phyloP scores from a whole-genome alignment of 2,329 filamentous ascomycete genomes.

The Xylaria digitata region DNA sequence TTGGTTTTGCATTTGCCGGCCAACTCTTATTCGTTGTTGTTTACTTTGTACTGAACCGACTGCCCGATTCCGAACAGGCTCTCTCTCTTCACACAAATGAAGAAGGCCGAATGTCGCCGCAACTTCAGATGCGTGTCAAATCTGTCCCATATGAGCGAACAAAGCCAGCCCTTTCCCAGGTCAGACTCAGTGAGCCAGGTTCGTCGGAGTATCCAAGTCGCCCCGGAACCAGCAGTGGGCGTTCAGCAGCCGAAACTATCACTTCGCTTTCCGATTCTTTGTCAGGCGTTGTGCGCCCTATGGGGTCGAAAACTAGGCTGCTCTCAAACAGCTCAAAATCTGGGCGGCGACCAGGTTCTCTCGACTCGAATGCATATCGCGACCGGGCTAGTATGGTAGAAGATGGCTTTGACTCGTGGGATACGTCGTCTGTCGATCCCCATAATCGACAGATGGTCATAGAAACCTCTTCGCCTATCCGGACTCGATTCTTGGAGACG shows the following conservation, averaged over 20 bases:
- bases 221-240: slow-evolving; percentile 58
- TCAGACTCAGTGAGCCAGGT: slow-evolving; percentile 49
- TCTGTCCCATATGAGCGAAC: slow-evolving; percentile 61
- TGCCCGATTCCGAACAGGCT: slow-evolving; percentile 46
- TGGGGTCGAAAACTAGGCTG: slow-evolving; percentile 67
- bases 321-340: slow-evolving; percentile 57
- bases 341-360: slow-evolving; percentile 58
- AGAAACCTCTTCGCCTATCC: slow-evolving; percentile 59
- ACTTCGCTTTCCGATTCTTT: slow-evolving; percentile 62
- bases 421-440: slow-evolving; percentile 74
- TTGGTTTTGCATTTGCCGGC: slow-evolving; percentile 58
- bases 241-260: slow-evolving; percentile 59
- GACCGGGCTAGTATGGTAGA: slow-evolving; percentile 55
- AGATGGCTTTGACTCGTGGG: slow-evolving; percentile 81
- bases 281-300: slow-evolving; percentile 63
- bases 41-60: slow-evolving; percentile 56
- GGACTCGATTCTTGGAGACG: slow-evolving; percentile 71
- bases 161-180: slow-evolving; percentile 54
- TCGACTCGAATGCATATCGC: slow-evolving; percentile 57
- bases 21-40: slow-evolving; percentile 63
- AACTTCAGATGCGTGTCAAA: slow-evolving; percentile 58
- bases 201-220: slow-evolving; percentile 56
- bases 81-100: slow-evolving; percentile 50
- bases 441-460: slow-evolving; percentile 69
- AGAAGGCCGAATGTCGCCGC: slow-evolving; percentile 48